Conservation (phyloP, 2,329 filamentous ascomycete genomes). For the Plenodomus biglobosus region DNA sequence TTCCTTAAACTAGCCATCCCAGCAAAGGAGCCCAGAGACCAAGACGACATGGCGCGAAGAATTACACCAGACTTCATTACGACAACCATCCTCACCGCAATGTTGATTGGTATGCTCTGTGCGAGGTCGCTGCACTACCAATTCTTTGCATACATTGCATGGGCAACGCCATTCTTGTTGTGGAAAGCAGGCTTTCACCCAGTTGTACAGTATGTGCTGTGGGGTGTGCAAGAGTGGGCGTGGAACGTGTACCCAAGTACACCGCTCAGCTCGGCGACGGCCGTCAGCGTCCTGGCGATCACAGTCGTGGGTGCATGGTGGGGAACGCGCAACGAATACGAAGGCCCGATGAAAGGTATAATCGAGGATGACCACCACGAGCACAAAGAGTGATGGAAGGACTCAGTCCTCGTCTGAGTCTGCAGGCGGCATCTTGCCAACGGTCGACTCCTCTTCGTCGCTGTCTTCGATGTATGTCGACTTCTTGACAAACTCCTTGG, state of each 20-base stretch:
- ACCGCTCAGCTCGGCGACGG: constrained; percentile 62
- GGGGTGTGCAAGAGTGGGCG: constrained; percentile 82
- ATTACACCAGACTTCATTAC: constrained; percentile 73
- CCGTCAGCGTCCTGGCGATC: constrained; percentile 69
- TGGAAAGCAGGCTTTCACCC: constrained; percentile 76
- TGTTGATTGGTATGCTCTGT: constrained; percentile 78
- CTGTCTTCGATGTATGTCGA: constrained; percentile 62
- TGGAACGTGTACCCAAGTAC: constrained; percentile 95
- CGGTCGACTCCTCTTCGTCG: constrained; percentile 75
- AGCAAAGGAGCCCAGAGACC: constrained; percentile 49
- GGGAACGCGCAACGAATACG: constrained; percentile 53
- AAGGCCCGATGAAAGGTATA: constrained; percentile 37
- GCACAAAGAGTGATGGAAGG: constrained; percentile 32
- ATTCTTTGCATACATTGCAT: constrained; percentile 89
- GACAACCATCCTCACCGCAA: constrained; percentile 74
- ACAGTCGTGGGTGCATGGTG: constrained; percentile 67
- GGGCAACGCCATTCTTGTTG: constrained; percentile 83
- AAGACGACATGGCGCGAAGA: constrained; percentile 57
- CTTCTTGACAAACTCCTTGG: constrained; percentile 72
- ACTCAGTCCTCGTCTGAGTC: constrained; percentile 67
- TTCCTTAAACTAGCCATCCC: constrained; percentile 55
- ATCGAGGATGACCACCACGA: constrained; percentile 34
- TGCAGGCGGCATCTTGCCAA: constrained; percentile 82
- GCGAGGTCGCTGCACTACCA: constrained; percentile 91
- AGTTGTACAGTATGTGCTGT: constrained; percentile 66